Conservation (phyloP, 139 green algal genomes). For the Picochlorum sp. region DNA sequence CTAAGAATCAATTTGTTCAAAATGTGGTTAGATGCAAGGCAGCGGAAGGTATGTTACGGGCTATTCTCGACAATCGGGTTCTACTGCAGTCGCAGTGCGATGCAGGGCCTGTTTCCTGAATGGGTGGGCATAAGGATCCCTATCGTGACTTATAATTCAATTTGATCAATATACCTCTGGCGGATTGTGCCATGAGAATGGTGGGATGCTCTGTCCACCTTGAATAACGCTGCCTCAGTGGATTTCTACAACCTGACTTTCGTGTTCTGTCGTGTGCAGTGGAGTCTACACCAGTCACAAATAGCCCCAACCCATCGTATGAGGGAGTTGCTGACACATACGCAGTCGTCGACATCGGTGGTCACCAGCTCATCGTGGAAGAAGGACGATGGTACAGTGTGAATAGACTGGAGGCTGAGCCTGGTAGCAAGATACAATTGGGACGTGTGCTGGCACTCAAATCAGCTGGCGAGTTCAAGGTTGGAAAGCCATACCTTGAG, state of each 20-base stretch:
- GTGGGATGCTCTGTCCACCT: too few relatives aligned
- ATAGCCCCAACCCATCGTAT: slow-evolving; percentile 18
- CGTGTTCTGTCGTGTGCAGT: not conserved
- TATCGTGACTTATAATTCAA: too few relatives aligned
- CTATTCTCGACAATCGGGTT: not conserved
- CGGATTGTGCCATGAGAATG: too few relatives aligned
- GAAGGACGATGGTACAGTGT: slow-evolving; percentile 85
- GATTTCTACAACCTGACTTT: not conserved
- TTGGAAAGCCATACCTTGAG: slow-evolving; percentile 82
- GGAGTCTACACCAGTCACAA: not conserved
- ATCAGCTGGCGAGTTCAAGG: slow-evolving; percentile 60
- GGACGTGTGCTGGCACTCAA: slow-evolving; percentile 83
- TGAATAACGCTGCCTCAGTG: not conserved
- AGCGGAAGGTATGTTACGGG: not conserved
- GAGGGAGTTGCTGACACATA: slow-evolving; percentile 51
- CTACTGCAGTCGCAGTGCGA: too few relatives aligned
- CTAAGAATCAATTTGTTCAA: not conserved
- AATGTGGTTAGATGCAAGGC: slow-evolving; percentile 3
- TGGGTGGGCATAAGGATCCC: too few relatives aligned
- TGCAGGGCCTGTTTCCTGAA: too few relatives aligned
- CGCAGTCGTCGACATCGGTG: slow-evolving; percentile 81
- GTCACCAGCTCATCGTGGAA: slow-evolving; percentile 85
- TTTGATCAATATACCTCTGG: too few relatives aligned
- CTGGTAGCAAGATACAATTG: slow-evolving; percentile 72
- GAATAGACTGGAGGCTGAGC: slow-evolving; percentile 69